Evolutionary conservation across 228 moss, liverwort and hornwort species (phyloP).

Genomic region (Sphagnum fallax): DNA sequence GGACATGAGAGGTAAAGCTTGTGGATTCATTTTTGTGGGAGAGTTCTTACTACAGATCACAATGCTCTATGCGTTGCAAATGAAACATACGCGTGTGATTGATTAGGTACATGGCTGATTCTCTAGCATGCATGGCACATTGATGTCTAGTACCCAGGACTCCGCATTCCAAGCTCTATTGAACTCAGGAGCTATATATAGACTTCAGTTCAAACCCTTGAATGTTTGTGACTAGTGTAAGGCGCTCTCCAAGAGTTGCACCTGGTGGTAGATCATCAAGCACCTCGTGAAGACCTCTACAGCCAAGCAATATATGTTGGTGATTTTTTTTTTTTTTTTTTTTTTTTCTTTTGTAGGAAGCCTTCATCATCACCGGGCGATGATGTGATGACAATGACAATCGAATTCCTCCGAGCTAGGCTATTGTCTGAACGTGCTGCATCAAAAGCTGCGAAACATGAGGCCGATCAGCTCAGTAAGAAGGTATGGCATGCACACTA

Average conservation of each 20-base stretch:
- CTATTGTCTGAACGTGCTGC: slow-evolving; percentile 57
- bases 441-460: slow-evolving; percentile 45
- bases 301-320: neutral
- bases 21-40: neutral
- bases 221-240: neutral
- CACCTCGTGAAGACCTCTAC: neutral
- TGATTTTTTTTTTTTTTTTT: neutral
- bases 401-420: slow-evolving; percentile 49
- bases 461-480: slow-evolving; percentile 36
- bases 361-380: slow-evolving; percentile 20
- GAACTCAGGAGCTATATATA: neutral
- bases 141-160: too few relatives aligned
- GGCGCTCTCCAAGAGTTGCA: neutral
- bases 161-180: too few relatives aligned
- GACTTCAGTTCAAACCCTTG: neutral
- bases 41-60: neutral
- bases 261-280: neutral
- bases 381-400: slow-evolving; percentile 56
- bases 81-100: too few relatives aligned
- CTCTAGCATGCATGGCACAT: neutral
- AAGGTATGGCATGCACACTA: slow-evolving; percentile 16
- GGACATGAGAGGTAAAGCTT: slow-evolving; percentile 22
- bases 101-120: neutral
- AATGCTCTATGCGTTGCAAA: too few relatives aligned
- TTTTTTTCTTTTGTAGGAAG: slow-evolving; percentile 15